Base-by-base conservation (phyloP, 257 asterid genomes). In the Gynochthodes officinalis region DNA sequence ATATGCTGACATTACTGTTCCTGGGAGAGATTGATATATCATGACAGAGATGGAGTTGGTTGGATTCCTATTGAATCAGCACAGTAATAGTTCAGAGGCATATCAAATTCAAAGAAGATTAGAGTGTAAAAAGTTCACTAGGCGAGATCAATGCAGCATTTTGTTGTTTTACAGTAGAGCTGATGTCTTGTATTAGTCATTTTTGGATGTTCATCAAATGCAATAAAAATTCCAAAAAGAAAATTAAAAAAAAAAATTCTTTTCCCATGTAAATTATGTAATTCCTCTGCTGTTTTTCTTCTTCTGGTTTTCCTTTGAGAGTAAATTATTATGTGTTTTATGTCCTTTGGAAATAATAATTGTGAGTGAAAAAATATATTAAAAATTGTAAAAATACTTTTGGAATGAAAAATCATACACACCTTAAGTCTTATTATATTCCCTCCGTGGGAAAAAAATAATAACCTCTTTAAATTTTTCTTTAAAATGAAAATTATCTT, bases 161-260 rank as follows among this genome's bases (percentile, higher is more conserved):
- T 55, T 28, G 7, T n/a, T 70, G 67, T 10, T 57, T 30, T 42
- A 25, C 58, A 39, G n/a, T 30, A 37, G 64, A 19, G 39, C 61
- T 19, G 46, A 16, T 48, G 30, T 7, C 48, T 50, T 39, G 77
- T 73, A 52, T 40, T 42, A 39, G 25, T 19, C 74, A 55, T 55
- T 43, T 42, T 53, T 54, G 40, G 74, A 54, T 58, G 7, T 57
- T 70, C 63, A 39, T 70, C 53, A 40, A 54, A 42, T 54, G 57
- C 73, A 69, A 69, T 69, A 69, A 64, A 69, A 68, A 12, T 16
- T 43, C 28, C 18, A 30, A 42, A 39, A 42, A 27, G 14, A 2
- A 28, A 40, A 23, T 4, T 5, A 23, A 48, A 60, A 32, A 33
- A 48, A n/a, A 32, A 33, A 72, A 32, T 39, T 16, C 14, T 74